Conservation (phyloP, 805 yeast genomes). For the Clavispora vitiphila region DNA sequence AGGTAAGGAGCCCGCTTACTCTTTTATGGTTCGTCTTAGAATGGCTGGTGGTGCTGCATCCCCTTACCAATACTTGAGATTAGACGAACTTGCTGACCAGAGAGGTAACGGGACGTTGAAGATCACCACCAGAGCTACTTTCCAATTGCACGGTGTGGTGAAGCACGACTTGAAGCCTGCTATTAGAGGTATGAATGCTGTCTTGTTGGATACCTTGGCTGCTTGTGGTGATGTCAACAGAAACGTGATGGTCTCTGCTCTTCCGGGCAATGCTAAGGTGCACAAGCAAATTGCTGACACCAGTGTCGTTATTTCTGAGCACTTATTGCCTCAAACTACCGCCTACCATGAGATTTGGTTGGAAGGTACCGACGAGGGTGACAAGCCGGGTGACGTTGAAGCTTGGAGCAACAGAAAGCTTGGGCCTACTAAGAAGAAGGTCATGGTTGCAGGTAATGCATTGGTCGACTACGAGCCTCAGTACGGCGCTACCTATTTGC, state of each 20-base stretch:
- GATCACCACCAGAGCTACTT: slow-evolving; percentile 94
- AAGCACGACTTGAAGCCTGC: slow-evolving; percentile 86
- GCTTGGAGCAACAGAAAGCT: slow-evolving; percentile 60
- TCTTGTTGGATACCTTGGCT: slow-evolving; percentile 88
- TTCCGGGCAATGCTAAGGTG: slow-evolving; percentile 77
- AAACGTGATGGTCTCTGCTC: slow-evolving; percentile 90
- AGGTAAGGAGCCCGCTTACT: slow-evolving; percentile 91
- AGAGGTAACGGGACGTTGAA: slow-evolving; percentile 93
- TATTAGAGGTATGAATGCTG: slow-evolving; percentile 88
- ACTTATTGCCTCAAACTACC: slow-evolving; percentile 83
- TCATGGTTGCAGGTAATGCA: slow-evolving; percentile 81
- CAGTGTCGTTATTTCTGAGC: slow-evolving; percentile 68
- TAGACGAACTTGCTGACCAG: slow-evolving; percentile 74
- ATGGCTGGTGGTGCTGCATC: slow-evolving; percentile 89
- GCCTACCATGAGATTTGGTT: slow-evolving; percentile 98
- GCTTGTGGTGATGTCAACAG: slow-evolving; percentile 99
- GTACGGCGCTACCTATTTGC: slow-evolving; percentile 81
- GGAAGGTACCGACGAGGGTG: slow-evolving; percentile 74
- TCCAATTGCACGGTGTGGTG: slow-evolving; percentile 92
- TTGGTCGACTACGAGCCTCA: slow-evolving; percentile 80
- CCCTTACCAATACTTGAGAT: slow-evolving; percentile 82
- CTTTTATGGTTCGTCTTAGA: slow-evolving; percentile 96
- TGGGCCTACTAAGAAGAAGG: slow-evolving; percentile 78
- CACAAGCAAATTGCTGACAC: slow-evolving; percentile 67
- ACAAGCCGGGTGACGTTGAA: slow-evolving; percentile 59